phyloP scores from a whole-genome alignment of 352 stramenopile genomes.

The Phytophthora megakarya region DNA sequence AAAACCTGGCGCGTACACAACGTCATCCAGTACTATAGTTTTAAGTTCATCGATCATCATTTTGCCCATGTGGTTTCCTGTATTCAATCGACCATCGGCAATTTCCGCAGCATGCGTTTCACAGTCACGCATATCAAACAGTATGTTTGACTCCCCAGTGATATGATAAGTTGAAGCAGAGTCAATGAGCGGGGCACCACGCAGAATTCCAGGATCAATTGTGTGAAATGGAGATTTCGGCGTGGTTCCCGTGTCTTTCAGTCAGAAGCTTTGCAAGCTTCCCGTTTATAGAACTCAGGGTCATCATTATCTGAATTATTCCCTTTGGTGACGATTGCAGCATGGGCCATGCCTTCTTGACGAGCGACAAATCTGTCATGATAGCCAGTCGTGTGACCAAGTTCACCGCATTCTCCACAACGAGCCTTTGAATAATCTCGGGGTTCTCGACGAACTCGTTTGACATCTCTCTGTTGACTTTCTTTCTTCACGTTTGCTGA shows the following conservation, averaged over 20 bases:
- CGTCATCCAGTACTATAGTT: not conserved
- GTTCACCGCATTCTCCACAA: slow-evolving; percentile 2
- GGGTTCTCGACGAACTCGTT: no score
- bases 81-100: not conserved
- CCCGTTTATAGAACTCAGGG: no score
- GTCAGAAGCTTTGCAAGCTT: no score
- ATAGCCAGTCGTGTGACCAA: slow-evolving; percentile 8
- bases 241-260: slow-evolving; percentile 8
- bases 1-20: slow-evolving; percentile 8
- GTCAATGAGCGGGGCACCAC: slow-evolving; percentile 15
- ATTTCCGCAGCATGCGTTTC: slow-evolving; percentile 11
- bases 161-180: slow-evolving; percentile 10
- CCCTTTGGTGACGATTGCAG: slow-evolving; percentile 4
- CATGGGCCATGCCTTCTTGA: not conserved
- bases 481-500: not conserved
- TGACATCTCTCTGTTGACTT: no score
- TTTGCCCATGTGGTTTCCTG: slow-evolving; percentile 1
- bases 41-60: not conserved
- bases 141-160: not conserved
- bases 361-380: slow-evolving; percentile 4
- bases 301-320: no score
- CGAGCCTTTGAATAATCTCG: slow-evolving; percentile 5
- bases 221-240: not conserved
- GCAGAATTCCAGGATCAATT: not conserved
- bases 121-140: slow-evolving; percentile 10